Evolutionary conservation across 805 yeast species (phyloP), one percentile per base, ranked within the genome.

Genomic region (Metschnikowia colocasiae): DNA sequence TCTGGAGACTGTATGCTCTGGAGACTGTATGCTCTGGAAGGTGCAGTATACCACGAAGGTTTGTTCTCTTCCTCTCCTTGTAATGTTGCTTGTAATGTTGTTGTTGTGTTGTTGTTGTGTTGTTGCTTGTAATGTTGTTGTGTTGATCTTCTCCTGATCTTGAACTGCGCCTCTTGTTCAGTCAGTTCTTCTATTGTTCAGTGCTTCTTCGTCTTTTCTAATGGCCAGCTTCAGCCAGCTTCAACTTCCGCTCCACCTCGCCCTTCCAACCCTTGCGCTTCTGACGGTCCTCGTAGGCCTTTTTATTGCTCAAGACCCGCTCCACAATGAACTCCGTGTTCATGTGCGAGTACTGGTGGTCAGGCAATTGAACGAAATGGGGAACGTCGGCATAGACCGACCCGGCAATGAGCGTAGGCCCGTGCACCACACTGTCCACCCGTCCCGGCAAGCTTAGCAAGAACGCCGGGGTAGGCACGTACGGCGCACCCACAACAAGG

Each of bases 271-370:
- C 95, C 68, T 94, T 92, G 51, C 82, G 81, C 46, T 79, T 74
- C 67, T 94, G 98, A 60, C 99, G 82, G 57, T 85, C 92, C 60
- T 87, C 89, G 62, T 87, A 94, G 16, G 81, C 76, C 19, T 76
- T 79, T 52, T 85, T 75, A 61, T 87, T 81, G 33, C 73, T 67
- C 58, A 85, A 68, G 5, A 94, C 95, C 22, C 99, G 76, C 44
- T 79, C 71, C 18, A 88, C 86, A 48, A 94, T 89, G 29, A 81
- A 81, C 46, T 79, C 78, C 2, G 89, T 80, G 43, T 83, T 80
- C 63, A 92, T 75, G 48, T 81, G 75, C 46, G 77, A 79, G 63
- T 75, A 89, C 54, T 77, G 70, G 62, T 85, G 92, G 7, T 67
- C 61, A 1, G 76, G 78, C 32, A 78, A 63, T 6, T 73, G 63